These are phyloP conservation scores for Pontederia paniculata DNA, from an alignment of 176 grass and related monocot genomes.

Conservation along the genomic window DNA sequence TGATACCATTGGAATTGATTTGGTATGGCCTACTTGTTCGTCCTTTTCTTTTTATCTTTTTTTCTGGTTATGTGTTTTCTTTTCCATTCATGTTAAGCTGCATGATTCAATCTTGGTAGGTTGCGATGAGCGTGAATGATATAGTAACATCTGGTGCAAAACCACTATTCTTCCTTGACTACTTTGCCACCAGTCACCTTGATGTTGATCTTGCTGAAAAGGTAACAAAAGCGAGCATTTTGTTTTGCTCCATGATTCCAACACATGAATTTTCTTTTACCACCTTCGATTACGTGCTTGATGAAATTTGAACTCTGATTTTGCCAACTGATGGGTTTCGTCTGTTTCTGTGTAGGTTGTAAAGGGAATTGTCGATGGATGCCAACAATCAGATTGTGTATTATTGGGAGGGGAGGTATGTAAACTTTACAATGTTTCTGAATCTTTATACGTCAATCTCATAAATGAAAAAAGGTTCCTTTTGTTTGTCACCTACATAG, in stretches of 20 bases:
- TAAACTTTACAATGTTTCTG: neutral
- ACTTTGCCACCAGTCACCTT: conserved; percentile 75
- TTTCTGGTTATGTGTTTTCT: neutral
- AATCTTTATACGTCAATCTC: neutral
- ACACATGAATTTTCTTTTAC: neutral
- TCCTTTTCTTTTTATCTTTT: neutral
- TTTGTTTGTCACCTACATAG: too few species aligned
- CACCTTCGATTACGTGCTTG: neutral
- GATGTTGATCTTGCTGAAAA: conserved; percentile 95
- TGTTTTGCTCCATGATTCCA: neutral
- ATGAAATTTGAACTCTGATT: neutral
- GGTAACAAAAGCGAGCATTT: conserved; percentile 21
- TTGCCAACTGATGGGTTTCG: neutral
- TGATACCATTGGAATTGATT: conserved; percentile 89
- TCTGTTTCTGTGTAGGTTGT: conserved; percentile 41
- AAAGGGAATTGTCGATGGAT: conserved; percentile 86
- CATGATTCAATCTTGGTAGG: conserved; percentile 28
- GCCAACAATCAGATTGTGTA: conserved; percentile 70
- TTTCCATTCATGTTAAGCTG: neutral
- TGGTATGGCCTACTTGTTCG: conserved; percentile 29
- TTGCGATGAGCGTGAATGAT: conserved; percentile 98
- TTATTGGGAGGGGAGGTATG: conserved; percentile 82
- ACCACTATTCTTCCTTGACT: conserved; percentile 95
- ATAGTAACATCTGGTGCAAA: conserved; percentile 87
- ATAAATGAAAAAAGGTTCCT: neutral